Evolutionary conservation across 1,139 yeast species (phyloP).

Genomic region (Zygosaccharomyces pseudobailii): DNA sequence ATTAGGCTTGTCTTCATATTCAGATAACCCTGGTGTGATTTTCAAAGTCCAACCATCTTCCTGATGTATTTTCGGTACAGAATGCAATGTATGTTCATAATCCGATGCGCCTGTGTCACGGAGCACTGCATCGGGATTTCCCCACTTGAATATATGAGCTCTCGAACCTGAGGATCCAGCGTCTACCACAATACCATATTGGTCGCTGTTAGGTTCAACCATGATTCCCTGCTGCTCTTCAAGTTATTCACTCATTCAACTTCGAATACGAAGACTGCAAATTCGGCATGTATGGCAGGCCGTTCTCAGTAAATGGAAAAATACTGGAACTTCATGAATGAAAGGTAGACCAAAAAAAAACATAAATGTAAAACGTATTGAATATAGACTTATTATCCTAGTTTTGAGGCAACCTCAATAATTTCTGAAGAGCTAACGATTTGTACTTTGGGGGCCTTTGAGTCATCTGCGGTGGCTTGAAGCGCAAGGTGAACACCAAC

Average conservation of each 20-base stretch:
- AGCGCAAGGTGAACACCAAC: constrained; percentile 40
- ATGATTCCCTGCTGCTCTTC: background rate
- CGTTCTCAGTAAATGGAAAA: background rate
- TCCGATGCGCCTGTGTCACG: constrained; percentile 22
- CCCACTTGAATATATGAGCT: constrained; percentile 65
- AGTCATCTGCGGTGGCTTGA: constrained; percentile 9
- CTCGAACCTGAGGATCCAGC: constrained; percentile 83
- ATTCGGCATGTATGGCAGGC: background rate
- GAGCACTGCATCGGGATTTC: constrained; percentile 39
- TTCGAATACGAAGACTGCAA: background rate
- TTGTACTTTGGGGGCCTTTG: constrained; percentile 20
- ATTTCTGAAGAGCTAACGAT: constrained; percentile 29
- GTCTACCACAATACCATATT: constrained; percentile 71
- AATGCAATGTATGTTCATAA: constrained; percentile 35
- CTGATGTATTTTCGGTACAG: constrained; percentile 61
- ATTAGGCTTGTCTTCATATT: constrained; percentile 45
- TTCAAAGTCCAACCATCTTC: constrained; percentile 57
- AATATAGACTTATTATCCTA: background rate
- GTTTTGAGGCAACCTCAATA: constrained; percentile 16
- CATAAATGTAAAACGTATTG: background rate
- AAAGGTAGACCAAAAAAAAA: background rate
- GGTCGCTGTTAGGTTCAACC: constrained; percentile 11
- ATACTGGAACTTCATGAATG: background rate
- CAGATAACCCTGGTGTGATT: constrained; percentile 66
- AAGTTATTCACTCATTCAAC: background rate